Percentiles rank a stretch among this genome's conserved stretches.
Evolutionary conservation across 2,329 filamentous ascomycete genomes (phyloP).

Genomic region (Colletotrichum kahawae): DNA sequence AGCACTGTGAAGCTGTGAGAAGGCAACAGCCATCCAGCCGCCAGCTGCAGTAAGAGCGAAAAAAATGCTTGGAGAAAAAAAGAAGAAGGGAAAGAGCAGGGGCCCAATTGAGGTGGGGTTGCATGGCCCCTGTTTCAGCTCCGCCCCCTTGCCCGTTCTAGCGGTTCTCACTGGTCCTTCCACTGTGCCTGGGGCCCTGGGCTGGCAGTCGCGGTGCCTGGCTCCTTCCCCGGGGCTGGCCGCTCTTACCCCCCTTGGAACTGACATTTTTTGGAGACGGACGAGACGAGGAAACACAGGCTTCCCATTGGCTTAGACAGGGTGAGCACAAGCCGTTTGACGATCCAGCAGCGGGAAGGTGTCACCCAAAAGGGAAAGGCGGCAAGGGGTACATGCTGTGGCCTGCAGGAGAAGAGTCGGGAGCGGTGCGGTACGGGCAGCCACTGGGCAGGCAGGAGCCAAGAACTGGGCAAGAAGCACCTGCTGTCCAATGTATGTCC

Average conservation of each 20-base stretch:
- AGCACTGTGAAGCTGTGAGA: not conserved
- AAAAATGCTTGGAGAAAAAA: not conserved
- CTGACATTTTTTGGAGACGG: not conserved
- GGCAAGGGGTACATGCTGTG: conserved; percentile 3
- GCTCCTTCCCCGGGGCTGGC: conserved; percentile 18
- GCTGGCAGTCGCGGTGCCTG: not conserved
- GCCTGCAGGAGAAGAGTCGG: not conserved
- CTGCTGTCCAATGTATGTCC: not conserved
- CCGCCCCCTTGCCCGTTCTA: not conserved
- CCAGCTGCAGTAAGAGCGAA: not conserved
- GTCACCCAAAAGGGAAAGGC: not conserved
- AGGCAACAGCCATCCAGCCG: not conserved
- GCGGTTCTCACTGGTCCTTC: conserved; percentile 2
- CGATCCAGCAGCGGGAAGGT: conserved; percentile 12
- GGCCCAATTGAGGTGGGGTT: not conserved
- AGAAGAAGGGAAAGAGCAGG: not conserved
- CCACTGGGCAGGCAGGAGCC: not conserved
- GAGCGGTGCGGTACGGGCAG: not conserved
- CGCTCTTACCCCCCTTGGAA: not conserved
- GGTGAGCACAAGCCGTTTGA: conserved; percentile 7
- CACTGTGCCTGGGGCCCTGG: not conserved
- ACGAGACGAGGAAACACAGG: not conserved
- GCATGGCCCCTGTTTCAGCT: conserved; percentile 20
- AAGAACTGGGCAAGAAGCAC: not conserved
- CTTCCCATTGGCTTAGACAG: not conserved